A percentile compares a stretch with the other conserved stretches of the same genome.
Conservation (phyloP, 129 eudicot species). For the Saussurea involucrata region DNA sequence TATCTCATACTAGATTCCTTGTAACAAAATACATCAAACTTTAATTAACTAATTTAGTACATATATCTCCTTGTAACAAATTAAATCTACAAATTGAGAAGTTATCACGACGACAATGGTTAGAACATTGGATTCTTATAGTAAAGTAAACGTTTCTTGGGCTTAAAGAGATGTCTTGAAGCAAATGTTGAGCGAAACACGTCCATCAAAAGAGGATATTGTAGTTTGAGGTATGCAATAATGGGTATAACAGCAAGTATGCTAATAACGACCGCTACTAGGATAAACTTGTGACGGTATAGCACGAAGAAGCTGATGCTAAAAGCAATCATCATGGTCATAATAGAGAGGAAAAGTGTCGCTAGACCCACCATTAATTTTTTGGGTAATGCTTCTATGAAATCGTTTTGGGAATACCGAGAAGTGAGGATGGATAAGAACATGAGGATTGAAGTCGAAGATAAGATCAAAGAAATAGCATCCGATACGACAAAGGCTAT, state of each 20-base stretch:
- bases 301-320: constrained; percentile 12
- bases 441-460: constrained; percentile 17
- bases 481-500: constrained; percentile 6
- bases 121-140: neutral
- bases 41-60: too few species aligned
- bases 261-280: neutral
- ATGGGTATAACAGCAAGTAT: neutral
- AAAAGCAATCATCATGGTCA: constrained; percentile 21
- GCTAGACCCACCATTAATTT: neutral
- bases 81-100: neutral
- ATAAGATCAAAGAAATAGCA: constrained; percentile 23
- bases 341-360: constrained; percentile 9
- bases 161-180: neutral
- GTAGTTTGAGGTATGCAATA: neutral
- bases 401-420: constrained; percentile 13
- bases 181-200: neutral
- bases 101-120: neutral
- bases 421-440: constrained; percentile 21
- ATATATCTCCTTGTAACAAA: neutral
- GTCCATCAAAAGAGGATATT: constrained; percentile 9
- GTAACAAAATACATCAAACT: too few species aligned
- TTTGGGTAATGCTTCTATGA: constrained; percentile 1
- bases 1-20: too few species aligned
- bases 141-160: neutral
- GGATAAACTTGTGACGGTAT: constrained; percentile 1